Evolutionary conservation across 2,329 filamentous ascomycete species (phyloP).

Genomic region (Hypoxylon sp.): DNA sequence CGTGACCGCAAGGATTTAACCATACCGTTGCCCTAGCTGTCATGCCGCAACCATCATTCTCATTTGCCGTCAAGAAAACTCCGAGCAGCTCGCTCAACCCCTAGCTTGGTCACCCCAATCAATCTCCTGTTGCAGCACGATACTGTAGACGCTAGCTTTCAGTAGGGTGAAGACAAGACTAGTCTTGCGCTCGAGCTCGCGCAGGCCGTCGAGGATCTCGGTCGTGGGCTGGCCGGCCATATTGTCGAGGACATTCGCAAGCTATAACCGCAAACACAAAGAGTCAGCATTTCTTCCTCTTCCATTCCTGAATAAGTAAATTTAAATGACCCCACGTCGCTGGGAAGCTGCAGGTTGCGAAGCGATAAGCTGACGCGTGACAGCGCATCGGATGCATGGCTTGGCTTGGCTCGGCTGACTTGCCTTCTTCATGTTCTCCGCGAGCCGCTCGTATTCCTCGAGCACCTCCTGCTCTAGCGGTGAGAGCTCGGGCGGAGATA

Average conservation of each 20-base stretch:
- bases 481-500: slow-evolving; percentile 69
- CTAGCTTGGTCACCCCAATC: slow-evolving; percentile 71
- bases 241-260: slow-evolving; percentile 70
- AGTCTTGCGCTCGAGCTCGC: slow-evolving; percentile 93
- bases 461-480: slow-evolving; percentile 93
- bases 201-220: slow-evolving; percentile 86
- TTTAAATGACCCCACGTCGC: not conserved
- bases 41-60: not conserved
- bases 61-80: not conserved
- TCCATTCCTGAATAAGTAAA: not conserved
- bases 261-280: slow-evolving; percentile 56
- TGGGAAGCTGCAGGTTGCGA: not conserved
- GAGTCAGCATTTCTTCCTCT: not conserved
- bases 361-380: slow-evolving; percentile 14
- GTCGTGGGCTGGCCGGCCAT: slow-evolving; percentile 79
- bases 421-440: slow-evolving; percentile 93
- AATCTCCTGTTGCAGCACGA: slow-evolving; percentile 97
- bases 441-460: slow-evolving; percentile 89
- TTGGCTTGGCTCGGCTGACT: slow-evolving; percentile 41
- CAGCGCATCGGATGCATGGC: not conserved
- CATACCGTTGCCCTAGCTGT: not conserved
- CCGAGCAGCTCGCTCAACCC: slow-evolving; percentile 48
- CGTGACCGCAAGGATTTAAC: not conserved
- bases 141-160: slow-evolving; percentile 98
- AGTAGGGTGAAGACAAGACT: slow-evolving; percentile 94